These are phyloP conservation scores for Neonectria magnoliae DNA, from an alignment of 2,329 filamentous ascomycete genomes.

Conservation along the genomic window DNA sequence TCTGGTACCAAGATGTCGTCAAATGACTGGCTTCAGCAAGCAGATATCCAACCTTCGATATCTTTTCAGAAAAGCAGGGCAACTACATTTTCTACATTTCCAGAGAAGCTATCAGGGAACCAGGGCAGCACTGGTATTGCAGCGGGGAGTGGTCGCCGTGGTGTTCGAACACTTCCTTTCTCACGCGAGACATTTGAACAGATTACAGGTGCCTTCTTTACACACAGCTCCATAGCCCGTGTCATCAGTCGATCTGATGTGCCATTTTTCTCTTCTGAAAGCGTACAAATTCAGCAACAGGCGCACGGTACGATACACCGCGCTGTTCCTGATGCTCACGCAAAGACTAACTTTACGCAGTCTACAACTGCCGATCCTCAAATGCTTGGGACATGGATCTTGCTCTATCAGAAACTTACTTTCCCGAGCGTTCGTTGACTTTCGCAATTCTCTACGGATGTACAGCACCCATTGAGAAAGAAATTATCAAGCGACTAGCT, in stretches of 20 bases:
- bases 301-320: not conserved
- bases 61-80: not conserved
- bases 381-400: conserved; percentile 20
- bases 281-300: not conserved
- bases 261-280: conserved; percentile 5
- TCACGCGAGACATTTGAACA: not conserved
- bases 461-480: not conserved
- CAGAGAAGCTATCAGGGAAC: not conserved
- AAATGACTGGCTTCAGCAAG: not conserved
- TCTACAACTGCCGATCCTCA: conserved; percentile 20
- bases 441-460: conserved; percentile 20
- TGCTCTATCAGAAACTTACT: conserved; percentile 14
- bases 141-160: not conserved
- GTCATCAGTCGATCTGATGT: conserved; percentile 13
- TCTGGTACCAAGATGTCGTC: not conserved
- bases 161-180: conserved; percentile 9
- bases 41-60: not conserved
- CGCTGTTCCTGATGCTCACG: not conserved
- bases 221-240: conserved; percentile 1
- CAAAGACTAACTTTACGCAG: not conserved
- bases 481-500: conserved; percentile 5
- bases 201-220: not conserved
- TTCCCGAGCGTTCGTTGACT: not conserved
- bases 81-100: not conserved
- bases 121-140: not conserved